phyloP scores from a whole-genome alignment of 768 basidiomycete genomes.

The Pleurotus djamor region DNA sequence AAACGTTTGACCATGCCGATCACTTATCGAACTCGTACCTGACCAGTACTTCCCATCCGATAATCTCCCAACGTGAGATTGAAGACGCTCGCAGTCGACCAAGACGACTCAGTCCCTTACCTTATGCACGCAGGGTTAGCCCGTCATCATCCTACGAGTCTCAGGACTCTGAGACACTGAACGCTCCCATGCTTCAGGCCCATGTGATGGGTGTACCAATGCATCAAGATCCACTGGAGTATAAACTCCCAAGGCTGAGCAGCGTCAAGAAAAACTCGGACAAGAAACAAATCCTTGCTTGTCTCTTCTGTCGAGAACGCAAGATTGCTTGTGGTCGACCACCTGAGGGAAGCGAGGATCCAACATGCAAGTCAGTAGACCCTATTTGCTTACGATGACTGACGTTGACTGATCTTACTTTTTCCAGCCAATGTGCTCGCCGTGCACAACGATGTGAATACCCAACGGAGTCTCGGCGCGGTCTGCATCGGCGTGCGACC shows the following conservation, averaged over 20 bases:
- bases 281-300: constrained; percentile 29
- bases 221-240: not conserved
- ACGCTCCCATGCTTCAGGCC: too few relatives aligned
- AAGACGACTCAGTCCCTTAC: too few relatives aligned
- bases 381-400: not conserved
- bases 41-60: too few relatives aligned
- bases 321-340: constrained; percentile 39
- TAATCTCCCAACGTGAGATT: too few relatives aligned
- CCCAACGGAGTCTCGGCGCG: constrained; percentile 35
- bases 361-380: constrained; percentile 43
- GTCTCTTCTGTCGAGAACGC: constrained; percentile 39
- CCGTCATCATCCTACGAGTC: too few relatives aligned
- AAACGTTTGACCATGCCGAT: too few relatives aligned
- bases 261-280: constrained; percentile 5
- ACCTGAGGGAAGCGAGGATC: constrained; percentile 34
- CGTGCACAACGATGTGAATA: constrained; percentile 49
- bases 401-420: not conserved
- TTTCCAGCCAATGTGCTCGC: constrained; percentile 38
- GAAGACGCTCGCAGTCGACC: too few relatives aligned
- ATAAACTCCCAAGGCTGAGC: not conserved
- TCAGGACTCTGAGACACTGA: too few relatives aligned
- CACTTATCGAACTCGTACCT: too few relatives aligned
- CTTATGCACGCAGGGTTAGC: too few relatives aligned
- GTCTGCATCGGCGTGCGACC: constrained; percentile 11
- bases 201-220: too few relatives aligned